A percentile compares a stretch with the other conserved stretches of the same genome.
These are phyloP conservation scores for Neurospora sp. DNA, from an alignment of 495 filamentous ascomycete species.

Conservation along the genomic window DNA sequence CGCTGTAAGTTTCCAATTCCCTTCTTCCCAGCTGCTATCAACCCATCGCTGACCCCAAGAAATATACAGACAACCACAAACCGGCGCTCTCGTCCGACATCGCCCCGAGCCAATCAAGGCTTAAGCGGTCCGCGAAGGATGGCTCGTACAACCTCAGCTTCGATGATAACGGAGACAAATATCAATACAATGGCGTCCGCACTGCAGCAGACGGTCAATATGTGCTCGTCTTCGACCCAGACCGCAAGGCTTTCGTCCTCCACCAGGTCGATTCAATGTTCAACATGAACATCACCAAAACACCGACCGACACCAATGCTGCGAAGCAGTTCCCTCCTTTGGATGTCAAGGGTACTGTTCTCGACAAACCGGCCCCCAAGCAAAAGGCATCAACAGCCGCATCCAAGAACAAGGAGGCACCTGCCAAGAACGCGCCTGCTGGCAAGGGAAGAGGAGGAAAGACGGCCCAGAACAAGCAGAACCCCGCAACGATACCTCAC, in stretches of 20 bases:
- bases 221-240: conserved; percentile 45
- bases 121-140: conserved; percentile 36
- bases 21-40: background rate
- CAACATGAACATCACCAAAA: conserved; percentile 45
- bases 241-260: conserved; percentile 44
- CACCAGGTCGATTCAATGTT: conserved; percentile 49
- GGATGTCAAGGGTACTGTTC: conserved; percentile 14
- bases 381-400: conserved; percentile 11
- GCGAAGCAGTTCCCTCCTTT: conserved; percentile 35
- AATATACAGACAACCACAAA: conserved; percentile 41
- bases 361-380: conserved; percentile 6
- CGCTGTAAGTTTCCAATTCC: conserved; percentile 31
- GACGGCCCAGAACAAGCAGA: conserved; percentile 14
- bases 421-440: conserved; percentile 18
- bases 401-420: conserved; percentile 13
- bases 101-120: conserved; percentile 32
- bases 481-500: conserved; percentile 1
- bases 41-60: background rate
- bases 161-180: conserved; percentile 37
- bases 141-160: conserved; percentile 37
- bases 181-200: conserved; percentile 40
- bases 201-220: conserved; percentile 39
- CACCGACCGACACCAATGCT: conserved; percentile 28
- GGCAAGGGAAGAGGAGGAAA: conserved; percentile 13
- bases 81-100: conserved; percentile 35